A percentile compares a stretch with the other conserved stretches of the same genome.
Conservation (phyloP, 2,329 filamentous ascomycete species). For the Claviceps pazoutovae region DNA sequence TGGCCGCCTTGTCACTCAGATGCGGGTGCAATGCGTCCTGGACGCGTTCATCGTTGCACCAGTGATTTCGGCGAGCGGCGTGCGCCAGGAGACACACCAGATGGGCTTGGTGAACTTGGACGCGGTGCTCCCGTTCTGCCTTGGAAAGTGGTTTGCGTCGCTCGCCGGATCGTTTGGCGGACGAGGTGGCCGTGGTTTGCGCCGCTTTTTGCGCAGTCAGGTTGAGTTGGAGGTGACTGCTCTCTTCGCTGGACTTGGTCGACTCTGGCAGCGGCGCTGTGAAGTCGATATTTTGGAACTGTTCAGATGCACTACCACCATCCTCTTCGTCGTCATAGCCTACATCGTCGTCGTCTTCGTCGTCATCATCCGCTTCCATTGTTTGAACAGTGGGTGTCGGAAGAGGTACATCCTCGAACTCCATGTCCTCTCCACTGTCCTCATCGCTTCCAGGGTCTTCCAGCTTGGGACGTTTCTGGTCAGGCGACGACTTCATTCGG, state of each 20-base stretch:
- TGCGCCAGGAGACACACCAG: conserved; percentile 72
- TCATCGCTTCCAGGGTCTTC: conserved; percentile 4
- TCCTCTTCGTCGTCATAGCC: conserved; percentile 27
- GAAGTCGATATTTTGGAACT: conserved; percentile 37
- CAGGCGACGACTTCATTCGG: not conserved
- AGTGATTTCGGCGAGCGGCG: conserved; percentile 62
- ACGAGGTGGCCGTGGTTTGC: conserved; percentile 22
- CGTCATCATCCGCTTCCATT: conserved; percentile 33
- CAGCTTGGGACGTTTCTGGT: not conserved
- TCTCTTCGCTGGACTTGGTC: conserved; percentile 11
- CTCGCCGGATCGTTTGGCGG: conserved; percentile 19
- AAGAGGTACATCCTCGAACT: conserved; percentile 37
- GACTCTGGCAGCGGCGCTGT: conserved; percentile 14
- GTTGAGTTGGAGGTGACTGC: conserved; percentile 35
- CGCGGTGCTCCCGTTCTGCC: conserved; percentile 40
- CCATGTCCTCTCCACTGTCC: conserved; percentile 27
- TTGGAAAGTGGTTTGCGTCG: conserved; percentile 39
- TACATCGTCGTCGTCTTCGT: conserved; percentile 29
- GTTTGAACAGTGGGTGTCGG: conserved; percentile 37
- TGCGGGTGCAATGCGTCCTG: conserved; percentile 53
- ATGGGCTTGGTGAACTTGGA: conserved; percentile 78
- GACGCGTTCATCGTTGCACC: conserved; percentile 67
- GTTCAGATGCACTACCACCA: conserved; percentile 8
- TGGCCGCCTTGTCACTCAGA: conserved; percentile 50
- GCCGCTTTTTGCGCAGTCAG: conserved; percentile 32